Evolutionary conservation across 1,284 basidiomycete genomes (phyloP), one percentile per base, ranked within the genome.

Genomic region (Apiotrichum brassicae): DNA sequence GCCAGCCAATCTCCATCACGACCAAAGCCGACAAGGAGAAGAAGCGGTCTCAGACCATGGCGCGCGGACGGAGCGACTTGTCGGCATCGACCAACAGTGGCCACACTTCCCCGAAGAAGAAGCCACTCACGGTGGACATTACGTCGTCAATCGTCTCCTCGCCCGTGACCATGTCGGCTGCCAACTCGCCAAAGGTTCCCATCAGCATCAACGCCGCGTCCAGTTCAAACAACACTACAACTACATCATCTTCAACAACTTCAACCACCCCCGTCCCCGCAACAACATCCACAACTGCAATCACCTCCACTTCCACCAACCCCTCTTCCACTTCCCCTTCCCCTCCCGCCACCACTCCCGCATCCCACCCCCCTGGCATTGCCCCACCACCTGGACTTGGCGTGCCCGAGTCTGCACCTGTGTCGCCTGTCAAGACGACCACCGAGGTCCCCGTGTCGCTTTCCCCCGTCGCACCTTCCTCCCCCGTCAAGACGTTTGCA

Each of bases 1-100:
- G 80, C 4, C 85, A 86, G 22, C 84, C 83, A 5, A 82, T 83
- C 12, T 77, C 86, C 20, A 43, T 57, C 8, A 53, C 55, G 16
- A 44, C 58, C 11, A 54, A 49, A 24, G 20, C 30, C 20, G 49
- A 57, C 35, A 57, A 53, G 49, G 48, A 54, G 43, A 46, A 57
- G 49, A 46, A 54, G 37, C 49, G 51, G 47, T 54, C 57, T n/a
- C 49, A 55, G 23, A 46, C 54, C 19, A 68, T 67, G 64, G 51
- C 62, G 9, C 58, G 66, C 35, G 43, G 61, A 19, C 59, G 60
- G 41, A 69, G 66, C 43, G 60, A 59, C 14, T 61, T 63, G 36
- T 70, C 68, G 28, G 58, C 53, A 9, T n/a, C 41, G 9, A 30
- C 53, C 33, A 57, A 48, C 36, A 67, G 63, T 39, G 54, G 53